Base-by-base conservation (phyloP, 768 basidiomycete species). In the Suillus paluster region DNA sequence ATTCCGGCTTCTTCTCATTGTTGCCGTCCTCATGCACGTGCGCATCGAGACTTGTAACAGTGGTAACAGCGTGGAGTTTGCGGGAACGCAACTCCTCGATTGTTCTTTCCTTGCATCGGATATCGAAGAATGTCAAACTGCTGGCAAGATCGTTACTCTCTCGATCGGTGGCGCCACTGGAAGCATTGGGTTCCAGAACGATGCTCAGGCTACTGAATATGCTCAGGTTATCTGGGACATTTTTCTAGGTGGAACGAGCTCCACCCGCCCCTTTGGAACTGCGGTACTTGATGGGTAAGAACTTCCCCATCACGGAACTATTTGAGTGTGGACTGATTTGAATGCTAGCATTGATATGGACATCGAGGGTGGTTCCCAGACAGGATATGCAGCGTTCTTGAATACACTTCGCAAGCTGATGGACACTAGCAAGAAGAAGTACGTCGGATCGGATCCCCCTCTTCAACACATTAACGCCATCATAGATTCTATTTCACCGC, bases 281-380 rank as follows among this genome's bases (percentile, higher is more conserved):
- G 84, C 81, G 4, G 75, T 82, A 5, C 71, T 84, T 2, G 82
- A 81, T 62, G 81, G 81, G 81, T 81, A 66, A 57, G 72, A 56
- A 5, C 5, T 39, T 63, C 52, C 17, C 48, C 38, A 14, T 39
- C 15, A 17, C 15, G 5, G 39, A n/a, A 17, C 39, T 39, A 39
- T 17, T 17, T 39, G 30, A 44, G 17, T 39, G 15, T 17, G 15
- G 15, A 7, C 17, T 39, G 39, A 39, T n/a, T 39, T 14, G 17
- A 39, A 17, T n/a, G 25, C 6, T 58, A 86, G 84, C 33, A 74
- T 91, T 64, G 90, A 92, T 71, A 79, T 92, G 36, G 90, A 91
- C 70, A 89, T 92, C 64, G 90, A 92, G 73, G 84, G 86, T n/a
- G 90, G 90, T 19, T 72, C 76, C 19, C 79, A 80, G 25, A 70